Conservation (phyloP, 164 flowering plant species). For the Chloranthus sessilifolius region DNA sequence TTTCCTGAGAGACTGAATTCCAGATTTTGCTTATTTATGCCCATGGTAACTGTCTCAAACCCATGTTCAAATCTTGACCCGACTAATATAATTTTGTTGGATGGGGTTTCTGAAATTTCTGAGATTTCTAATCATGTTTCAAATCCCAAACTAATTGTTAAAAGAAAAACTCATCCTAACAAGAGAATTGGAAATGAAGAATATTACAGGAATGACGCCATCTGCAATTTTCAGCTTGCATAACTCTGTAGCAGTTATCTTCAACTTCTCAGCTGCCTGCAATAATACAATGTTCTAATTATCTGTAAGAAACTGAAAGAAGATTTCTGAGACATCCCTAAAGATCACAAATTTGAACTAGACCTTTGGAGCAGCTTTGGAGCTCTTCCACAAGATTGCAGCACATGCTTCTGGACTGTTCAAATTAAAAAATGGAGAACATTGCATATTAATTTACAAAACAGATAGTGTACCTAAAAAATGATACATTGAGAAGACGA, state of each 20-base stretch:
- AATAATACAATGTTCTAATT: slow-evolving; percentile 9
- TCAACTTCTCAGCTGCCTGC: slow-evolving; percentile 95
- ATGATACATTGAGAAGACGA: too few species aligned
- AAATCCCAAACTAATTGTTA: too few species aligned
- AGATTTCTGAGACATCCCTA: neutral
- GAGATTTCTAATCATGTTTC: too few species aligned
- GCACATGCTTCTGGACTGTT: slow-evolving; percentile 98
- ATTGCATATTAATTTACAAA: neutral
- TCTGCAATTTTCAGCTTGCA: slow-evolving; percentile 70
- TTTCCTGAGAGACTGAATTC: too few species aligned
- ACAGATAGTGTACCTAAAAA: neutral
- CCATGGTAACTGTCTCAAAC: too few species aligned
- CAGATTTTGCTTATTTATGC: too few species aligned
- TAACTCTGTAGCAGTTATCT: slow-evolving; percentile 76
- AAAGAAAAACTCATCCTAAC: neutral
- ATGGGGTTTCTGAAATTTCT: too few species aligned
- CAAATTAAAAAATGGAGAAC: slow-evolving; percentile 6
- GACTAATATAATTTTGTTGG: too few species aligned
- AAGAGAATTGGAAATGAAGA: neutral
- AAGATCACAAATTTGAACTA: slow-evolving; percentile 1
- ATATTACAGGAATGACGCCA: slow-evolving; percentile 85
- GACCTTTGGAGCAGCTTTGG: slow-evolving; percentile 93
- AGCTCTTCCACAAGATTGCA: slow-evolving; percentile 85
- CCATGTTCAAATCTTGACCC: too few species aligned
- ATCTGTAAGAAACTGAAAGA: neutral